These are phyloP conservation scores for Cytospora paraplurivora DNA, from an alignment of 2,329 filamentous ascomycete genomes.

Conservation along the genomic window DNA sequence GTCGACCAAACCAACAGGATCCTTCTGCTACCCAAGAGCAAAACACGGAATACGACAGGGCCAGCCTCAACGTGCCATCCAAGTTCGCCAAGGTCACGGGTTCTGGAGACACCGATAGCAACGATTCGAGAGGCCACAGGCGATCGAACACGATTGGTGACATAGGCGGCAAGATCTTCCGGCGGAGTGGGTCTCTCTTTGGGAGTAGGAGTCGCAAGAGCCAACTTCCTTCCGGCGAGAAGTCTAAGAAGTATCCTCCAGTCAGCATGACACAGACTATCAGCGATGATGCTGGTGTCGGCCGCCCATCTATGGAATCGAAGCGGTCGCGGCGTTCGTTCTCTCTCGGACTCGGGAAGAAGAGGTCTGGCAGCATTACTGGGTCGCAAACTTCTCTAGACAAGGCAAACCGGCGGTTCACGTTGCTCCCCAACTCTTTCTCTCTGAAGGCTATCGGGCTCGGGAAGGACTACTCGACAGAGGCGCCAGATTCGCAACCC, in stretches of 20 bases:
- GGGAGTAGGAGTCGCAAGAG: conserved; percentile 61
- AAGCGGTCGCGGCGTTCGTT: conserved; percentile 67
- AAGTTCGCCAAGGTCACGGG: conserved; percentile 62
- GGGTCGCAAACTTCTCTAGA: conserved; percentile 60
- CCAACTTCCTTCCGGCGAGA: conserved; percentile 51
- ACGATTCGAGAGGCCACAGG: conserved; percentile 60
- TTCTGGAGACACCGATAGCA: conserved; percentile 53
- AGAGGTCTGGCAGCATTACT: conserved; percentile 66
- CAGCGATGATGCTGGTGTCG: conserved; percentile 56
- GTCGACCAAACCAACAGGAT: conserved; percentile 64
- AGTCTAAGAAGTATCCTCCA: conserved; percentile 77
- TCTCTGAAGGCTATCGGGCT: conserved; percentile 66
- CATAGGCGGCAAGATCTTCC: conserved; percentile 82
- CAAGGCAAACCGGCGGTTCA: conserved; percentile 65
- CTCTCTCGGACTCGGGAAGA: conserved; percentile 69
- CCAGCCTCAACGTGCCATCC: conserved; percentile 60
- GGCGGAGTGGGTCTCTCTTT: conserved; percentile 80
- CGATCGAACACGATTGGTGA: conserved; percentile 76
- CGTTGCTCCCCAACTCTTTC: conserved; percentile 66
- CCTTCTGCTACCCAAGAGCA: conserved; percentile 45
- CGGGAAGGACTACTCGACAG: conserved; percentile 54
- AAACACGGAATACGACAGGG: conserved; percentile 55
- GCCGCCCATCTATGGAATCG: conserved; percentile 70
- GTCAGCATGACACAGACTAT: conserved; percentile 84
- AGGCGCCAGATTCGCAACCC: conserved; percentile 53